Evolutionary conservation across 2,329 filamentous ascomycete species (phyloP).

Genomic region (Rhexocercosporidium sp.): DNA sequence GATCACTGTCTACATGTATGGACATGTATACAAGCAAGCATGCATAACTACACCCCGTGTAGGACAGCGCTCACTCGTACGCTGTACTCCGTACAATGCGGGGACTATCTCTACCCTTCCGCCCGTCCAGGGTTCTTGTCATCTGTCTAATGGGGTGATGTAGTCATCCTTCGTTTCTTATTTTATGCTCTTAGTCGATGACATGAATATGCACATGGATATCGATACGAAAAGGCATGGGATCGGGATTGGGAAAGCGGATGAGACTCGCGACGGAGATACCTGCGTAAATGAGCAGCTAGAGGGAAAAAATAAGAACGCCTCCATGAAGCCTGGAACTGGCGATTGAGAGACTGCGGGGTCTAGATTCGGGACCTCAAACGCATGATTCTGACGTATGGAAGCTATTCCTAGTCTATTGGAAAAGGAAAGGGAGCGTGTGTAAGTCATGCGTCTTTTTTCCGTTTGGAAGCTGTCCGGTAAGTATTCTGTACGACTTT

Average conservation of each 20-base stretch:
- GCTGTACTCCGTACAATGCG: neutral
- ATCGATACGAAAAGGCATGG: neutral
- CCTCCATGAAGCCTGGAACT: no score
- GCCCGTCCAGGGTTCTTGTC: neutral
- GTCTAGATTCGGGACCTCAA: no score
- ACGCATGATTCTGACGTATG: no score
- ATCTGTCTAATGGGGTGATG: neutral
- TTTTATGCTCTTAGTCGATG: no score
- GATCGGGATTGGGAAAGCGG: neutral
- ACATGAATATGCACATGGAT: no score
- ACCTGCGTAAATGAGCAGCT: neutral
- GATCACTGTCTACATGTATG: neutral
- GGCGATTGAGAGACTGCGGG: no score
- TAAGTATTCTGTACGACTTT: conserved; percentile 2
- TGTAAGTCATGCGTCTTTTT: no score
- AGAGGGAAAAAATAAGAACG: no score
- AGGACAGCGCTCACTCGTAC: neutral
- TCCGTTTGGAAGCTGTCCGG: no score
- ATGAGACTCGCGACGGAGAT: neutral
- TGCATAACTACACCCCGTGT: neutral
- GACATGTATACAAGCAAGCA: neutral
- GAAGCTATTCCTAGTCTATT: no score
- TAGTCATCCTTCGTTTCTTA: no score
- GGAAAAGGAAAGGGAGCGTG: neutral
- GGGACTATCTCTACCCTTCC: neutral